Conservation (phyloP, 2,329 filamentous ascomycete species). For the Xylaria sp. region DNA sequence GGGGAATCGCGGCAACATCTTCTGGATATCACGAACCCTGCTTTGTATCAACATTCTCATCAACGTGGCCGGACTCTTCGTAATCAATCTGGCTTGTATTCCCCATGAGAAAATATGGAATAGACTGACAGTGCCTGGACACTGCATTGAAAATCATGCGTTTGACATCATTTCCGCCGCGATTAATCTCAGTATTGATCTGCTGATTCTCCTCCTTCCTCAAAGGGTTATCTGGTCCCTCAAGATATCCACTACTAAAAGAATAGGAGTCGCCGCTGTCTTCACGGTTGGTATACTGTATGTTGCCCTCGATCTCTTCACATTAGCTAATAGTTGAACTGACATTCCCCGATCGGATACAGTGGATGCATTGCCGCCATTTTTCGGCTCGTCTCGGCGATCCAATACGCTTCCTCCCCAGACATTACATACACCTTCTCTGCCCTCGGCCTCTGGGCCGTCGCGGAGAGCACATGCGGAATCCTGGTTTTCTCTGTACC, state of each 20-base stretch:
- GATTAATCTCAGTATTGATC: neutral
- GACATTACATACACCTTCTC: neutral
- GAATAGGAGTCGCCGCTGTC: neutral
- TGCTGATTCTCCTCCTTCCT: neutral
- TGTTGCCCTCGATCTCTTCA: neutral
- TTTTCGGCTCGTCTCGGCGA: neutral
- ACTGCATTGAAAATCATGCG: neutral
- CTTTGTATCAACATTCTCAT: neutral
- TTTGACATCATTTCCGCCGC: neutral
- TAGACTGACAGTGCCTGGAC: neutral
- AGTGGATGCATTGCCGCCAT: neutral
- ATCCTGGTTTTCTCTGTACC: neutral
- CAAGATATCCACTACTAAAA: neutral
- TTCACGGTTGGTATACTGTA: neutral
- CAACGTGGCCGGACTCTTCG: neutral
- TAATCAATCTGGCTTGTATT: neutral
- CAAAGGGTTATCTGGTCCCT: neutral
- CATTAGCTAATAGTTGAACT: neutral
- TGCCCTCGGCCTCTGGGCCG: neutral
- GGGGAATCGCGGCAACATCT: neutral
- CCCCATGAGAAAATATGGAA: neutral
- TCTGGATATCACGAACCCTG: neutral
- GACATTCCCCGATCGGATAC: neutral
- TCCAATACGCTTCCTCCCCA: neutral
- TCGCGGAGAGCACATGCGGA: neutral